Evolutionary conservation across 352 stramenopile genomes (phyloP).

Genomic region (Globisporangium yorkense): DNA sequence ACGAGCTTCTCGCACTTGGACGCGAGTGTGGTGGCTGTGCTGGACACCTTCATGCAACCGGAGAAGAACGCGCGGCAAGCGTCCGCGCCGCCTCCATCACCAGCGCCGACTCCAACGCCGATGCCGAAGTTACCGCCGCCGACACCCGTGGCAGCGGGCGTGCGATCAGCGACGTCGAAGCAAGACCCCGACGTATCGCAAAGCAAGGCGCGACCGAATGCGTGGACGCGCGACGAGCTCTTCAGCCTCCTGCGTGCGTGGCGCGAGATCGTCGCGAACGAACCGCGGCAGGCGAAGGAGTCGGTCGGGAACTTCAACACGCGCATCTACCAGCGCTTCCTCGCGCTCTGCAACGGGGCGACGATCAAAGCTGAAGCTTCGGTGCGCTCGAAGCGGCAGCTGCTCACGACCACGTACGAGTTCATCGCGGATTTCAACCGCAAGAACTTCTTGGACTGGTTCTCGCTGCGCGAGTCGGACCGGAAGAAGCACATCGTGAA

Average conservation of each 20-base stretch:
- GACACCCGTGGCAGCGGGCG: background rate
- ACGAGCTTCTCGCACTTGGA: conserved; percentile 14
- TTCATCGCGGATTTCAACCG: conserved; percentile 14
- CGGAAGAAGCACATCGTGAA: conserved; percentile 14
- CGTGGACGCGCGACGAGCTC: conserved; percentile 11
- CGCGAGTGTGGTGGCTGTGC: conserved; percentile 1
- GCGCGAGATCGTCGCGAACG: background rate
- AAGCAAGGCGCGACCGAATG: conserved; percentile 4
- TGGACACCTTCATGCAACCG: conserved; percentile 7
- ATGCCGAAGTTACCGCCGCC: background rate
- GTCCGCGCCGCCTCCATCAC: background rate
- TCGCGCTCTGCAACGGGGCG: background rate
- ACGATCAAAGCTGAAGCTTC: conserved; percentile 8
- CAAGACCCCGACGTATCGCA: background rate
- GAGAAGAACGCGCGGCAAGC: background rate
- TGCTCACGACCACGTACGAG: conserved; percentile 10
- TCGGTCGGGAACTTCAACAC: conserved; percentile 6
- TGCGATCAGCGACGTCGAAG: background rate
- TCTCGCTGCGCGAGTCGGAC: conserved; percentile 11
- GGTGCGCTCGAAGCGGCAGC: conserved; percentile 9
- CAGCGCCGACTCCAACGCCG: background rate
- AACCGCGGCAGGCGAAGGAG: background rate
- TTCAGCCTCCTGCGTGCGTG: conserved; percentile 5
- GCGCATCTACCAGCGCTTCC: conserved; percentile 7
- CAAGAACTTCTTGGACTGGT: conserved; percentile 13